These are phyloP conservation scores for Lenzites betulinus DNA, from an alignment of 768 basidiomycete species.

Conservation along the genomic window DNA sequence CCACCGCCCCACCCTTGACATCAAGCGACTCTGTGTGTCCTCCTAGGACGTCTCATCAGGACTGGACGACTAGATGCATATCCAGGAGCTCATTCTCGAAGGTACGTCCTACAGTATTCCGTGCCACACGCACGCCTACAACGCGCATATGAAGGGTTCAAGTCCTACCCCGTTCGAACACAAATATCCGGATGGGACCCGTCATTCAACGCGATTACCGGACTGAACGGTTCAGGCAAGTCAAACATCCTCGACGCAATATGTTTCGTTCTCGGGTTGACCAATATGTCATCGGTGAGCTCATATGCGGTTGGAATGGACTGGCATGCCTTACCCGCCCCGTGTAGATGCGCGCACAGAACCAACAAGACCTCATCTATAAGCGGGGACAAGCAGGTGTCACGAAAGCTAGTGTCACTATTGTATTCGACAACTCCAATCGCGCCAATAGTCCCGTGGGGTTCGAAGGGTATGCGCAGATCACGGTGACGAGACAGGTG, in stretches of 20 bases:
- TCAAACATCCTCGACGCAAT: conserved; percentile 99
- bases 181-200: conserved; percentile 97
- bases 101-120: conserved; percentile 43
- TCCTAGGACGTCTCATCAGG: not conserved
- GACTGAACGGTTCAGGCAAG: conserved; percentile 94
- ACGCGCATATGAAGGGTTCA: conserved; percentile 69
- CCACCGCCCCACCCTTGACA: too few relatives aligned
- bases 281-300: conserved; percentile 89
- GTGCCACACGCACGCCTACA: not conserved
- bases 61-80: conserved; percentile 63
- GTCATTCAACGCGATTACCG: conserved; percentile 98
- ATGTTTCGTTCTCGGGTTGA: conserved; percentile 97
- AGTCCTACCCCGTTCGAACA: conserved; percentile 95
- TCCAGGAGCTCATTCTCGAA: conserved; percentile 94
- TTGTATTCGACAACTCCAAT: conserved; percentile 98
- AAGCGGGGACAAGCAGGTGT: conserved; percentile 98
- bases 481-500: conserved; percentile 96
- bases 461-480: conserved; percentile 76
- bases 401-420: conserved; percentile 96
- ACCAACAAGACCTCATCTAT: conserved; percentile 98
- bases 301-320: not conserved
- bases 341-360: conserved; percentile 85
- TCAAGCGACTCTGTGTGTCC: too few relatives aligned
- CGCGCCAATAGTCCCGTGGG: conserved; percentile 80
- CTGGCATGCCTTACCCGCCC: not conserved